These are phyloP conservation scores for Pichia pseudocactophila DNA, from an alignment of 805 yeast genomes.

Conservation along the genomic window DNA sequence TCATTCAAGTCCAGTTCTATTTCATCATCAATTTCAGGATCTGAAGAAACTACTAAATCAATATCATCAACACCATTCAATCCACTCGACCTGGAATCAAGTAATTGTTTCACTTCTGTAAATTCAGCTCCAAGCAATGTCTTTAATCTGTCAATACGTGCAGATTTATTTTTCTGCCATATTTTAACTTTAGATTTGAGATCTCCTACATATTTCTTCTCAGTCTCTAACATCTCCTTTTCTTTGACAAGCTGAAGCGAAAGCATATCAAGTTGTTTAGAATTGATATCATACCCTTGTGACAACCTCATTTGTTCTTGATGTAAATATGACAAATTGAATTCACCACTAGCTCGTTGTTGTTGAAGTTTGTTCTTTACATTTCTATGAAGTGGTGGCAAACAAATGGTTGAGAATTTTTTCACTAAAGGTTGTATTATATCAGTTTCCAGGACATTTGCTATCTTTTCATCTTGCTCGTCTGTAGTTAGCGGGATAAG, in stretches of 20 bases:
- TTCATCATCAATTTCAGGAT: background rate
- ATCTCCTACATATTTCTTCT: constrained; percentile 16
- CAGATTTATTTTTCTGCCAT: constrained; percentile 13
- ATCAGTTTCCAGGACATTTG: constrained; percentile 10
- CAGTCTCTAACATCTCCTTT: constrained; percentile 13
- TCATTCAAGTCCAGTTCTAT: background rate
- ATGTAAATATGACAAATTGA: constrained; percentile 21
- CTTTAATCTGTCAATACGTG: constrained; percentile 10
- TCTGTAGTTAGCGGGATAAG: constrained; percentile 6
- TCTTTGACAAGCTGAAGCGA: constrained; percentile 18
- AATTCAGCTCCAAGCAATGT: constrained; percentile 4
- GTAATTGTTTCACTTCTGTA: background rate
- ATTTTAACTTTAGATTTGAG: constrained; percentile 12
- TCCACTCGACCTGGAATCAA: constrained; percentile 2
- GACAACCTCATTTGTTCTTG: constrained; percentile 18
- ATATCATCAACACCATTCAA: constrained; percentile 1
- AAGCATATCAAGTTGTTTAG: constrained; percentile 21
- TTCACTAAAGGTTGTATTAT: constrained; percentile 18
- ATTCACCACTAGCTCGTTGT: constrained; percentile 12
- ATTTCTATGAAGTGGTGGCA: constrained; percentile 19
- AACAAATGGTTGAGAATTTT: constrained; percentile 15
- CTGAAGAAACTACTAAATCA: constrained; percentile 6
- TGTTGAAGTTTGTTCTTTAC: background rate
- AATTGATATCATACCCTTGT: constrained; percentile 20
- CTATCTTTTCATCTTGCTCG: background rate